Percentiles rank a stretch among this genome's conserved stretches.
Conservation (phyloP, 495 filamentous ascomycete species). For the Penicillium malachiteum region DNA sequence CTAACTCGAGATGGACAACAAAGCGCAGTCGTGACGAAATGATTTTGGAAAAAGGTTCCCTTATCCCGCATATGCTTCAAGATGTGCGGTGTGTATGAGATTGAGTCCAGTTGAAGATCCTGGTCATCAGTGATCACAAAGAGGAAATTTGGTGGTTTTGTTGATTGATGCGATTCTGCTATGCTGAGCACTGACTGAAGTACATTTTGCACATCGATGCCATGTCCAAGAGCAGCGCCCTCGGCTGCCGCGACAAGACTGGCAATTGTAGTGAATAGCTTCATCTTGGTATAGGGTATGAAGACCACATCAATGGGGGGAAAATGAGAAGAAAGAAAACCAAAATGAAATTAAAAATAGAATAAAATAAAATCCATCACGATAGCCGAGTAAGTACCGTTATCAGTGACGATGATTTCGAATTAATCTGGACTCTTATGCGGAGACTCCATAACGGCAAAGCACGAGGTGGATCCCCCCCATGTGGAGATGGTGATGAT, state of each 20-base stretch:
- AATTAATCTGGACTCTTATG: not conserved
- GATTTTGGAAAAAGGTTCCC: conserved; percentile 55
- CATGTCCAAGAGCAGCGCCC: conserved; percentile 4
- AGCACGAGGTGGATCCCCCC: too few relatives aligned
- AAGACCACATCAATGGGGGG: not conserved
- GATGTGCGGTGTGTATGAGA: conserved; percentile 57
- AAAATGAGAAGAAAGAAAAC: not conserved
- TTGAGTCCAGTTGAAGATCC: conserved; percentile 58
- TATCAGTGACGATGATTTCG: too few relatives aligned
- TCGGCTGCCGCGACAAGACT: conserved; percentile 15
- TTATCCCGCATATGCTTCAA: conserved; percentile 50
- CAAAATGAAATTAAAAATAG: not conserved
- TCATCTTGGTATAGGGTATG: conserved; percentile 17
- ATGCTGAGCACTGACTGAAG: conserved; percentile 17
- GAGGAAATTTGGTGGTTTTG: conserved; percentile 53
- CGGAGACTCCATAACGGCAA: not conserved
- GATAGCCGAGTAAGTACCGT: not conserved
- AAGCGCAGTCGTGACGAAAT: conserved; percentile 62
- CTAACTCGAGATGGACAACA: conserved; percentile 66
- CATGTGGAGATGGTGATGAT: conserved; percentile 14
- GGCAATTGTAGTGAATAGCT: conserved; percentile 9
- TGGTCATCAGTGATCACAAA: conserved; percentile 69
- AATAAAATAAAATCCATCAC: not conserved
- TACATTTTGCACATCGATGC: conserved; percentile 3
- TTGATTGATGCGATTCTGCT: conserved; percentile 3